Percentiles rank a stretch among this genome's conserved stretches.
Conservation (phyloP, 768 basidiomycete genomes). For the Mycena chlorophos region DNA sequence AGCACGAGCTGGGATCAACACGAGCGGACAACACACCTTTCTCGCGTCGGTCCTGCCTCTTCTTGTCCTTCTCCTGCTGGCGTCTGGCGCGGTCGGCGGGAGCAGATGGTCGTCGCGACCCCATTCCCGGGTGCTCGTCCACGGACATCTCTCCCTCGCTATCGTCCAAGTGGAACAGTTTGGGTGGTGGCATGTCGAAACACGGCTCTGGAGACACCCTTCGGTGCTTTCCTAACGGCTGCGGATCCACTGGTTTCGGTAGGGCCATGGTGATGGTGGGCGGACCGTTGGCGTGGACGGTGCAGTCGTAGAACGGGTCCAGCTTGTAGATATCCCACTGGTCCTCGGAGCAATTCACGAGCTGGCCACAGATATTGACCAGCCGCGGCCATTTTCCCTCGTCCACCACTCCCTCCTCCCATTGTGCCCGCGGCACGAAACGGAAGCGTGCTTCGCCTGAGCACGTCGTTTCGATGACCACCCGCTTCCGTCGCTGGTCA, state of each 20-base stretch:
- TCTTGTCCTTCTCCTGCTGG: conserved; percentile 34
- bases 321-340: conserved; percentile 89
- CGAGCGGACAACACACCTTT: conserved; percentile 28
- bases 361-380: conserved; percentile 61
- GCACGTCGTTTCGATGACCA: conserved; percentile 59
- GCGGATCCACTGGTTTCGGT: conserved; percentile 19
- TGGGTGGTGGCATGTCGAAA: conserved; percentile 26
- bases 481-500: conserved; percentile 62
- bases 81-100: conserved; percentile 25
- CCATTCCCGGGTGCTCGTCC: conserved; percentile 32
- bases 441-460: conserved; percentile 66
- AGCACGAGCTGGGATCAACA: not conserved
- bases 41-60: conserved; percentile 34
- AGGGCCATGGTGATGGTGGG: conserved; percentile 34
- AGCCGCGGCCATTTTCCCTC: conserved; percentile 74
- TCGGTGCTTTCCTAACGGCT: conserved; percentile 26
- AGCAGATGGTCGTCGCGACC: conserved; percentile 23
- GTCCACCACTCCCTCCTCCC: conserved; percentile 55
- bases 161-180: conserved; percentile 29
- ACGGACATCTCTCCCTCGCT: conserved; percentile 56
- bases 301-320: conserved; percentile 71
- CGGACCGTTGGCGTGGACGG: conserved; percentile 47
- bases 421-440: conserved; percentile 71
- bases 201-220: conserved; percentile 22
- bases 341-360: conserved; percentile 59